phyloP scores from a whole-genome alignment of 2,329 filamentous ascomycete species.

The Colletotrichum graminicola region DNA sequence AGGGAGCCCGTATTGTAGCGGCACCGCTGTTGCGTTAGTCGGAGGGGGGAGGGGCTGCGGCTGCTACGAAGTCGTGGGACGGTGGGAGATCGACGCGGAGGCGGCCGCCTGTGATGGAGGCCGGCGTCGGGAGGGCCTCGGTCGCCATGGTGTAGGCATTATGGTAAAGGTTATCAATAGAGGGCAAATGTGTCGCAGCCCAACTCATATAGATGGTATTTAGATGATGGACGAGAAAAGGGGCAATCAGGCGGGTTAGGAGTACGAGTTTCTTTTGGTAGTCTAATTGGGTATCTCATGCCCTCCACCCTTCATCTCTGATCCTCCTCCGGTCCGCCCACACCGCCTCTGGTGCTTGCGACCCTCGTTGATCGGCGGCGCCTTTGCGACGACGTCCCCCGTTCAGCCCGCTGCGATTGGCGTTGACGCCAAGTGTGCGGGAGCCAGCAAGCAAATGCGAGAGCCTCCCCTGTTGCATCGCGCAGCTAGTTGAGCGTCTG shows the following conservation, averaged over 20 bases:
- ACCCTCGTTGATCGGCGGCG: not conserved
- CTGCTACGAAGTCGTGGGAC: not conserved
- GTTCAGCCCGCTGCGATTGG: not conserved
- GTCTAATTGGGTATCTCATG: not conserved
- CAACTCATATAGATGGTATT: not conserved
- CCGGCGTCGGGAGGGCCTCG: not conserved
- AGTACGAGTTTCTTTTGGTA: not conserved
- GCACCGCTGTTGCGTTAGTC: not conserved
- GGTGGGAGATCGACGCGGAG: not conserved
- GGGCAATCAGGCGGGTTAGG: not conserved
- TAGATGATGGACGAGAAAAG: not conserved
- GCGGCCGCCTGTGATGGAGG: not conserved
- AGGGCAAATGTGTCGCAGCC: not conserved
- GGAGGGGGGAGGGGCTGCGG: not conserved
- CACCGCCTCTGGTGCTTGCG: not conserved
- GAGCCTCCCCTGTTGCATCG: not conserved
- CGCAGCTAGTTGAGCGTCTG: not conserved
- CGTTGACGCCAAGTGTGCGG: not conserved
- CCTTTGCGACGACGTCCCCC: not conserved
- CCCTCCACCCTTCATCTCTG: not conserved
- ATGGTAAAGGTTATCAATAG: not conserved
- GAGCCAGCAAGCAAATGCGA: not conserved
- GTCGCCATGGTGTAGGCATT: not conserved
- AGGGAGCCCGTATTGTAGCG: not conserved
- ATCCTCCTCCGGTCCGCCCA: not conserved